Percentiles rank a stretch among this genome's conserved stretches.
These are phyloP conservation scores for Pleomassaria siparia DNA, from an alignment of 2,329 filamentous ascomycete species.

Conservation along the genomic window DNA sequence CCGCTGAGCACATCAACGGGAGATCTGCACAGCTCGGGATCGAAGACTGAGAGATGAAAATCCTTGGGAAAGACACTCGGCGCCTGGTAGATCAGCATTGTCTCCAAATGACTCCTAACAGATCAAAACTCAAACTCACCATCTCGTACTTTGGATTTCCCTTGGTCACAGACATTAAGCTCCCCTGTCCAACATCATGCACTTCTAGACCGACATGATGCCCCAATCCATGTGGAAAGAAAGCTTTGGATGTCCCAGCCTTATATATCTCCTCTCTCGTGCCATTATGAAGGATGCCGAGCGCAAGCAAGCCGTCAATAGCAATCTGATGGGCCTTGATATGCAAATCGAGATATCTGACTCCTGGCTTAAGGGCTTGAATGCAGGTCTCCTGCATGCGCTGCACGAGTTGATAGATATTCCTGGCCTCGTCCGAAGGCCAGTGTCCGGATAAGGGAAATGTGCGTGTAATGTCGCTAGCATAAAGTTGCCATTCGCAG, in stretches of 20 bases:
- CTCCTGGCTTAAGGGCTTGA: conserved; percentile 66
- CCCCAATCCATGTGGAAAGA: conserved; percentile 88
- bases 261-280: conserved; percentile 70
- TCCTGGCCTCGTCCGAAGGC: conserved; percentile 64
- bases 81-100: conserved; percentile 21
- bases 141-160: conserved; percentile 25
- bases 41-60: conserved; percentile 36
- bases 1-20: conserved; percentile 36
- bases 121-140: conserved; percentile 15
- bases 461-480: conserved; percentile 86
- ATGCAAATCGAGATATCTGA: conserved; percentile 72
- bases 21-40: conserved; percentile 29
- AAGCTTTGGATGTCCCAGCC: conserved; percentile 79
- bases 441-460: conserved; percentile 76
- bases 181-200: conserved; percentile 62
- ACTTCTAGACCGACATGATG: conserved; percentile 94
- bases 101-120: background rate
- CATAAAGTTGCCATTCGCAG: conserved; percentile 82
- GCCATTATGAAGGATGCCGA: conserved; percentile 72
- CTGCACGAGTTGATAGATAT: conserved; percentile 76
- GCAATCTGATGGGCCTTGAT: conserved; percentile 72
- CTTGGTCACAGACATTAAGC: conserved; percentile 35
- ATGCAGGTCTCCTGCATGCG: conserved; percentile 81
- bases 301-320: conserved; percentile 66
- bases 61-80: conserved; percentile 36